Evolutionary conservation across 2,329 filamentous ascomycete genomes (phyloP), one percentile per base, ranked within the genome.

Genomic region (Penicillium sclerotiorum): DNA sequence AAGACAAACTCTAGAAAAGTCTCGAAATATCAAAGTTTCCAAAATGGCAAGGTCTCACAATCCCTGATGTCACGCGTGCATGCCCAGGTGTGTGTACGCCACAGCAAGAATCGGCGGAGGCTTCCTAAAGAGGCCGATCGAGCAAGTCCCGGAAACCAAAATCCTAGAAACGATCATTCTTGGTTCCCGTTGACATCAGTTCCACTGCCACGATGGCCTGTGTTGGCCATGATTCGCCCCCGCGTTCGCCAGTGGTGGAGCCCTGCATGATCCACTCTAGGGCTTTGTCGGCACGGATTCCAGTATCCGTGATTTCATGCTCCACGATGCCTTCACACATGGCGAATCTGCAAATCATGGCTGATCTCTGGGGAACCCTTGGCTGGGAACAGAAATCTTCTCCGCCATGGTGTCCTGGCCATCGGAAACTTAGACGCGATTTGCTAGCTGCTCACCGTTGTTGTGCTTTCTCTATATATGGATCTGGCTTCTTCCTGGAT

Each of bases 281-380:
- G 27, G 40, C 27, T 53, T 39, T 41, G 27, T 46, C 47, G 42
- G 45, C 27, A 46, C 66, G 66, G 65, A 69, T 67, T 60, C 64
- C 55, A 50, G 61, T 62, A 68, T 67, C 66, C 66, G 65, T 55
- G 53, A 51, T 58, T n/a, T 33, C 27, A 28, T 55, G 53, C 48
- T 51, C 35, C 48, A 53, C n/a, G 47, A 53, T 45, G 55, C 39
- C 48, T 39, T 23, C 39, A 20, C 35, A 40, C 49, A 33, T 42
- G 17, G n/a, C 23, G 37, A 44, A 15, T 36, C 46, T 54, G 53
- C 56, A 57, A 57, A 60, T 57, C 50, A 57, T 56, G 52, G 28
- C 13, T 22, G 20, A 45, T 49, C 43, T 15, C 37, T 45, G 41
- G 49, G 43, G 46, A 39, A 21, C 22, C 32, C 23, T 9, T n/a